Evolutionary conservation across 345 rosid species (phyloP), one percentile per base, ranked within the genome.

Genomic region (Nasturtium officinale): DNA sequence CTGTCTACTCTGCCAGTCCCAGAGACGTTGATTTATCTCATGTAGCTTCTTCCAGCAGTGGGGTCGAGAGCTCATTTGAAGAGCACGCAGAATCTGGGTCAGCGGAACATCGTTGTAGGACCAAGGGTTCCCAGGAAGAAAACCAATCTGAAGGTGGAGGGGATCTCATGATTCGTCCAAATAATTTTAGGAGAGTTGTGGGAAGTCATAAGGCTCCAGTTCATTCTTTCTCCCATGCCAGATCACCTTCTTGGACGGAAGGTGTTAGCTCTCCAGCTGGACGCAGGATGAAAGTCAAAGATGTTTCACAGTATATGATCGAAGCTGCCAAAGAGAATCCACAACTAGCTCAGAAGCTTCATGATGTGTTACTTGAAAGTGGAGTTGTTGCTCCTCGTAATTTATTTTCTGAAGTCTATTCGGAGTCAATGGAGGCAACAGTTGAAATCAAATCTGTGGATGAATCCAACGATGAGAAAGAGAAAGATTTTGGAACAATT

Each of bases 261-360:
- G 98, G 97, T 74, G 89, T 90, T 70, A 85, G 88, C 84, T 87
- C 90, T 61, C 96, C 97, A n/a, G 89, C 93, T 42, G 90, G 73
- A 25, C 90, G 73, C 29, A 84, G 83, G 80, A 93, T 86, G 98
- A 90, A 93, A 83, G 96, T 87, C 72, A 90, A 89, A 87, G 91
- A 93, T 80, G 96, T 93, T 73, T 93, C 98, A 26, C 86, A 82
- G 71, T 90, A 93, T 78, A 89, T 93, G 97, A 87, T 93, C 57
- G 90, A 93, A 83, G 98, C 93, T 74, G 93, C 98, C 58, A 90
- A 93, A 80, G 97, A 90, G 77, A 93, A 93, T 83, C 97, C 98
- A 40, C 87, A 85, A 16, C 80, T 93, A 81, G 97, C 96, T 62
- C 91, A 87, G 76, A 90, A 90, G 71, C 94, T 93, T 79, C 97